Conservation (phyloP, 495 filamentous ascomycete genomes). For the Penicillium simplicissimum region DNA sequence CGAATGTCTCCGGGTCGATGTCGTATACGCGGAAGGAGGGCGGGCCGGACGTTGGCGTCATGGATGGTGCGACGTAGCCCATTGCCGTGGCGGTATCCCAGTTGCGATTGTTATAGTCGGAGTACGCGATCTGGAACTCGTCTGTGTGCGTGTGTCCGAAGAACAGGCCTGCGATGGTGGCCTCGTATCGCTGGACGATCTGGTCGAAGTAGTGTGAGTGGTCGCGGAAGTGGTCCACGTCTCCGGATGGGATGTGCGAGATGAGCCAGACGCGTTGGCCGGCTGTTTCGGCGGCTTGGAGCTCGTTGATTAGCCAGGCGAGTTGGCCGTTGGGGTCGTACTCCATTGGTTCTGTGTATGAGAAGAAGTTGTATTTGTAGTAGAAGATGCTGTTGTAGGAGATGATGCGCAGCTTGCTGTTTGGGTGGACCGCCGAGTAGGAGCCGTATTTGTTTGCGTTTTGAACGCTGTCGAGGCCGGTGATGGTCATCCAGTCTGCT, state of each 20-base stretch:
- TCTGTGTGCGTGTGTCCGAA: constrained; percentile 60
- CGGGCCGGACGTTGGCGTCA: constrained; percentile 54
- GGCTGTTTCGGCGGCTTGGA: constrained; percentile 51
- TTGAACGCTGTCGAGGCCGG: constrained; percentile 36
- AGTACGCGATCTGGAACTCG: constrained; percentile 55
- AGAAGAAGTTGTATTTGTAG: constrained; percentile 56
- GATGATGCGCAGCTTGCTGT: constrained; percentile 52
- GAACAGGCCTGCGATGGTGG: constrained; percentile 57
- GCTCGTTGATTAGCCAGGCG: constrained; percentile 50
- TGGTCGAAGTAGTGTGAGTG: constrained; percentile 55
- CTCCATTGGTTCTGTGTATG: constrained; percentile 51
- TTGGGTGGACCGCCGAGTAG: constrained; percentile 48
- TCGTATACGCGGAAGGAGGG: constrained; percentile 59
- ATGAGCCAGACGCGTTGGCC: constrained; percentile 56
- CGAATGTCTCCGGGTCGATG: constrained; percentile 56
- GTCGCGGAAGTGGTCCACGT: constrained; percentile 50
- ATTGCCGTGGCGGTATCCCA: constrained; percentile 44
- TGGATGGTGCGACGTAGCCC: constrained; percentile 52
- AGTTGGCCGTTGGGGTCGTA: constrained; percentile 50
- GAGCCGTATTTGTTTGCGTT: constrained; percentile 45
- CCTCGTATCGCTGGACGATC: constrained; percentile 53
- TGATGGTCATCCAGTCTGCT: constrained; percentile 47
- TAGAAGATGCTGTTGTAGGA: constrained; percentile 60
- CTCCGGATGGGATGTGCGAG: constrained; percentile 53
- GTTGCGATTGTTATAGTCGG: constrained; percentile 39